Conservation (phyloP, 768 basidiomycete genomes). For the Suillus subaureus region DNA sequence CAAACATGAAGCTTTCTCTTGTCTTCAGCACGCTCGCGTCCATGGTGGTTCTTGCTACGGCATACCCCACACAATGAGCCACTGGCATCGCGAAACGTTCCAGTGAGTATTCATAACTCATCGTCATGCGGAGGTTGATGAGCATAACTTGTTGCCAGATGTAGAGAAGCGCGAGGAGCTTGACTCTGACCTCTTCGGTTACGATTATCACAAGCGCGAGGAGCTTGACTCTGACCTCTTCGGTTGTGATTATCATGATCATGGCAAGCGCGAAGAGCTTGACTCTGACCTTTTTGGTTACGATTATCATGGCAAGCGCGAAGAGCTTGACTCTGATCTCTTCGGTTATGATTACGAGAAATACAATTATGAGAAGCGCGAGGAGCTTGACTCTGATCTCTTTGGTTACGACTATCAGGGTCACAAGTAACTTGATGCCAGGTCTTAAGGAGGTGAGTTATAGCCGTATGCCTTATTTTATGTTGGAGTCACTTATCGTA, state of each 20-base stretch:
- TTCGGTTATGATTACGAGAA: background rate
- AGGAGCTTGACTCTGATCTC: slow-evolving; percentile 23
- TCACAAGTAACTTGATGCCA: no score
- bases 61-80: background rate
- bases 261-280: no score
- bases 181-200: background rate
- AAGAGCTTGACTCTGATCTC: background rate
- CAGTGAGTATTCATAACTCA: background rate
- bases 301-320: background rate
- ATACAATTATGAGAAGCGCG: slow-evolving; percentile 4
- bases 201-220: slow-evolving; percentile 5
- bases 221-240: slow-evolving; percentile 22
- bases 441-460: no score
- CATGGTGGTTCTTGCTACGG: no score
- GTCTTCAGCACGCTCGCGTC: no score
- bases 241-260: no score
- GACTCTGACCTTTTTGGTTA: no score
- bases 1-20: background rate
- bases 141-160: background rate
- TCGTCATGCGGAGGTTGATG: background rate
- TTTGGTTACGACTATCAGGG: no score
- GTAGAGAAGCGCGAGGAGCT: background rate
- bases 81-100: background rate
- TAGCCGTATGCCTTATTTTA: no score
- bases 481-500: no score